Evolutionary conservation across 169 alveolate species (phyloP).

Genomic region (Cyclospora cayetanensis): DNA sequence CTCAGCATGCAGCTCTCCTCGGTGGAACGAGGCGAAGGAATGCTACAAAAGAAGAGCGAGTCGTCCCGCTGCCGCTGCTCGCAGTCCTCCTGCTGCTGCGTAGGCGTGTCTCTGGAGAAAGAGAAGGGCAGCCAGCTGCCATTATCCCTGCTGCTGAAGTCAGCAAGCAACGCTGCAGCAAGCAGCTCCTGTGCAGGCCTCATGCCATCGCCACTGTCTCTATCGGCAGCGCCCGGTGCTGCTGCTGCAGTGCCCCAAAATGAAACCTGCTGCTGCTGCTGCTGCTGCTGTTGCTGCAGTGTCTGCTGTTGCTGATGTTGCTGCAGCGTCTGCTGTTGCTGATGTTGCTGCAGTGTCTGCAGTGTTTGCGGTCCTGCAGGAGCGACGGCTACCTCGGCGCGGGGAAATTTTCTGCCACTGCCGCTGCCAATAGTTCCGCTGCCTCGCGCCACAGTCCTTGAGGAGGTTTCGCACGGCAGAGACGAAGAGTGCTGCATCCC

Average conservation of each 20-base stretch:
- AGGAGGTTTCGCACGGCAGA: not conserved
- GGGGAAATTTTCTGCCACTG: not conserved
- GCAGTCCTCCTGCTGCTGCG: constrained; percentile 23
- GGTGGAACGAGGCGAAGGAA: not conserved
- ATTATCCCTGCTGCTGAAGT: not conserved
- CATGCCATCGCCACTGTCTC: constrained; percentile 29
- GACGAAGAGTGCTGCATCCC: not conserved
- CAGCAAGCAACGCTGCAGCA: constrained; percentile 17
- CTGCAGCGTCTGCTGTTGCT: constrained; percentile 12
- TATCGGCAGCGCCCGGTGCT: not conserved
- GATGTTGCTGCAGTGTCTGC: not conserved
- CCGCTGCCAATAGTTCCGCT: not conserved
- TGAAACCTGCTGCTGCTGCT: not conserved
- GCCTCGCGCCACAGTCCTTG: not conserved
- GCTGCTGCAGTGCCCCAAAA: not conserved
- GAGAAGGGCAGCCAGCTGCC: constrained; percentile 9
- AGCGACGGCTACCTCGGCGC: not conserved
- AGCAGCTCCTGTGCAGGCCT: constrained; percentile 11
- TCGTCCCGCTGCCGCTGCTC: constrained; percentile 10
- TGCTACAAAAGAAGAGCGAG: not conserved
- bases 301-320: not conserved
- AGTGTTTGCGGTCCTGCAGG: not conserved
- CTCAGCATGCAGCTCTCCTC: not conserved
- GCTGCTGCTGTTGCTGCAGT: not conserved
- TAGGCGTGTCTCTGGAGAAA: not conserved